These are phyloP conservation scores for Desmodesmus armatus DNA, from an alignment of 139 green algal genomes.

Conservation along the genomic window DNA sequence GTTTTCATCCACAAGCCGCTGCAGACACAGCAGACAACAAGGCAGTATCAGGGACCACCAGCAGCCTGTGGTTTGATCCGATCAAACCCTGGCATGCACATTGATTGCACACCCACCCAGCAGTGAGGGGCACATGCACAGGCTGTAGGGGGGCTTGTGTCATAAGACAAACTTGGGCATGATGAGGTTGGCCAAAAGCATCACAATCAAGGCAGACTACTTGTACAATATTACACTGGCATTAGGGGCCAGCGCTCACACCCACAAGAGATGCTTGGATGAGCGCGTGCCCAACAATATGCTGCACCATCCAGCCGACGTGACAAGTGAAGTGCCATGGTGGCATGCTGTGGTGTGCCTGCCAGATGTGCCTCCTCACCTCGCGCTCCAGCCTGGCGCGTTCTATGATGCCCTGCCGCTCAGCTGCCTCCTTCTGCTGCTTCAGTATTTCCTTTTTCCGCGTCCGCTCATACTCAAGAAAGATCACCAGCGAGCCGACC, in stretches of 20 bases:
- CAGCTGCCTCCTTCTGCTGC: slow-evolving; percentile 61
- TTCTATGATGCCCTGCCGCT: slow-evolving; percentile 49
- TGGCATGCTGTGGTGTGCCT: not conserved
- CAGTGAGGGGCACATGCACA: too few relatives aligned
- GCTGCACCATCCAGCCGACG: not conserved
- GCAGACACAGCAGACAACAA: too few relatives aligned
- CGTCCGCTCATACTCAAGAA: slow-evolving; percentile 64
- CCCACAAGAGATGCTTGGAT: not conserved
- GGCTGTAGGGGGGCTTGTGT: too few relatives aligned
- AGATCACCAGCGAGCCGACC: slow-evolving; percentile 65
- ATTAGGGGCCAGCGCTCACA: not conserved
- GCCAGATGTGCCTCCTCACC: slow-evolving; percentile 39
- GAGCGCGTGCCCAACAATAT: not conserved
- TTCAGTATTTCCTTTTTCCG: slow-evolving; percentile 65
- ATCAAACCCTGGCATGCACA: too few relatives aligned
- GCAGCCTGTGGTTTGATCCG: too few relatives aligned
- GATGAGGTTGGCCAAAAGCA: too few relatives aligned
- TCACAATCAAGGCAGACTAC: too few relatives aligned
- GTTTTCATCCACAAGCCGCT: slow-evolving; percentile 59
- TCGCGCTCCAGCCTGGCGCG: slow-evolving; percentile 55
- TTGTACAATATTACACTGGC: too few relatives aligned
- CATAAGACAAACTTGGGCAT: too few relatives aligned
- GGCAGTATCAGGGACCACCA: too few relatives aligned
- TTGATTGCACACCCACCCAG: too few relatives aligned
- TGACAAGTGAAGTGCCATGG: not conserved